Evolutionary conservation across 768 basidiomycete species (phyloP).

Genomic region (Tephrocybe sp.): DNA sequence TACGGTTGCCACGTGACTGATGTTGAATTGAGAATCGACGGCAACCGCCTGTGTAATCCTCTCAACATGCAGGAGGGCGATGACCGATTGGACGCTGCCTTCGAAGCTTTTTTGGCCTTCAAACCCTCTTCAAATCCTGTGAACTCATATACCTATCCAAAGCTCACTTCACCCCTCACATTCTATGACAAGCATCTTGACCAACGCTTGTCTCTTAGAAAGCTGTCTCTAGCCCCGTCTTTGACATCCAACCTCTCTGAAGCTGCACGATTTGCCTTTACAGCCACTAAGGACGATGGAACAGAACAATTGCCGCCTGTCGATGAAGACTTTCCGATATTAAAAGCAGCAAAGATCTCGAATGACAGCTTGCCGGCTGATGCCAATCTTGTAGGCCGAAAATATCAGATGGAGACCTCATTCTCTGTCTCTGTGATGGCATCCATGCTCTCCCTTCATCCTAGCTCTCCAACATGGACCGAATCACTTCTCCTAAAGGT

Average conservation of each 20-base stretch:
- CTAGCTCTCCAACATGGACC: background rate
- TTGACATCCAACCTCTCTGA: background rate
- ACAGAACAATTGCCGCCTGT: background rate
- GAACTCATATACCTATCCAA: background rate
- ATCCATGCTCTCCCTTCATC: background rate
- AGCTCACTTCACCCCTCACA: background rate
- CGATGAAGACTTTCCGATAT: background rate
- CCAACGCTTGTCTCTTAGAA: conserved; percentile 1
- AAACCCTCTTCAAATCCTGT: background rate
- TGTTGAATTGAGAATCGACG: too few relatives aligned
- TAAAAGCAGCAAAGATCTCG: background rate
- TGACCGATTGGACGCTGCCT: background rate
- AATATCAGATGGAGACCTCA: background rate
- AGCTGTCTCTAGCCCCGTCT: background rate
- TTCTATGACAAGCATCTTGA: conserved; percentile 10
- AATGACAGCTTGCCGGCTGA: background rate
- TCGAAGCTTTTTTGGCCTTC: background rate
- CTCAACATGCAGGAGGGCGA: background rate
- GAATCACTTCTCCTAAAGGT: background rate
- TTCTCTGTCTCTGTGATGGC: background rate
- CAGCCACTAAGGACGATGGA: background rate
- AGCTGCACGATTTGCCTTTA: background rate
- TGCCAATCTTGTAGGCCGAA: background rate
- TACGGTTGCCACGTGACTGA: too few relatives aligned
- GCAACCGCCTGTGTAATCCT: too few relatives aligned